Base-by-base conservation (phyloP, 305 asterid species). In the Andrographis paniculata region DNA sequence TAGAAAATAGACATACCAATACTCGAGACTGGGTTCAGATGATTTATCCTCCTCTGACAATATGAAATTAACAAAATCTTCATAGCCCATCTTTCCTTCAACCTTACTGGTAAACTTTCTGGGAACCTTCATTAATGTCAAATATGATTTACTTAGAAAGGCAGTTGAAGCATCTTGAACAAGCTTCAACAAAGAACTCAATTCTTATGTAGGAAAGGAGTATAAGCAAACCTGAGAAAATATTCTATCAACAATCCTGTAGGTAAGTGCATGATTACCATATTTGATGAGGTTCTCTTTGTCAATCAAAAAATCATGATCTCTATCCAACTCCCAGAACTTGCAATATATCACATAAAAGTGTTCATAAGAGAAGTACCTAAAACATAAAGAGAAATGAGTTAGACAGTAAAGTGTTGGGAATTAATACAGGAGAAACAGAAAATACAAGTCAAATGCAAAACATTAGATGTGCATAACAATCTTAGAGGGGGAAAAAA, bases 11-110 rank as follows among this genome's bases (percentile, higher is more conserved):
- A 68, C 79, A 50, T 62, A 91, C 99, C 99, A 91, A 66, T 83
- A 91, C 61, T 91, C 99, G 60, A 91, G 95, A 70, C 99, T 77
- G 53, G 93, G 99, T 76, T 83, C 99, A 33, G 99, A 87, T 54
- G 99, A 68, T 68, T 91, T 91, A 79, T 91, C 95, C 77, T 91
- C 99, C 80, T 91, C 99, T 18, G 99, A 79, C 74, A 91, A 72
- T 68, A 91, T 91, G 76, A 91, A 91, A 71, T 87, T 86, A 58
- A 91, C 94, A 22, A 91, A 91, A 73, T 91, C 99, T 79, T 91
- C 99, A 77, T 91, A 91, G 67, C 94, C 96, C 99, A 91, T 91
- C 78, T 87, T 91, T 62, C 99, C 99, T 72, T 91, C 96, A 71
- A 80, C 85, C 78, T 87, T 91, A 69, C 96, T 80, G 46, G 95